A percentile compares a stretch with the other conserved stretches of the same genome.
Evolutionary conservation across 805 yeast species (phyloP).

Genomic region (Myxozyma sirexii): DNA sequence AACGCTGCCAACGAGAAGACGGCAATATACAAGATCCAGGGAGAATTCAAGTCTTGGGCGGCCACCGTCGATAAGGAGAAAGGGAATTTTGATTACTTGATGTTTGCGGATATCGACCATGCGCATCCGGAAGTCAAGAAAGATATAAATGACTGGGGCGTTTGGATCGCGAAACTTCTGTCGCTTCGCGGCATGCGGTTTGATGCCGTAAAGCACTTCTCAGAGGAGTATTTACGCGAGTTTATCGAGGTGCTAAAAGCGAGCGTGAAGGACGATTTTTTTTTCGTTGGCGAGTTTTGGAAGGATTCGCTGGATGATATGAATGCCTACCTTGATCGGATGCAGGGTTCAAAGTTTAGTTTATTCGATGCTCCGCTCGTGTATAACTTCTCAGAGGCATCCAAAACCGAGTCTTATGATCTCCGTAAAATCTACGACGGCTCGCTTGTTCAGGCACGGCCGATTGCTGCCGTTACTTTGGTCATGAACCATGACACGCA

Average conservation of each 20-base stretch:
- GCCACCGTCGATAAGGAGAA: conserved; percentile 28
- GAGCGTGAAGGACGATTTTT: conserved; percentile 20
- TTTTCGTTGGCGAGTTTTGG: conserved; percentile 35
- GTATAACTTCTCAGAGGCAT: conserved; percentile 30
- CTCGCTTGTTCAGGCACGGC: conserved; percentile 25
- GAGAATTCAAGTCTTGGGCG: conserved; percentile 31
- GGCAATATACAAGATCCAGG: conserved; percentile 30
- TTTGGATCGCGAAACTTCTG: conserved; percentile 26
- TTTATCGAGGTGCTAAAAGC: conserved; percentile 18
- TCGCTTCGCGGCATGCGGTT: conserved; percentile 32
- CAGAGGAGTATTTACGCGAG: conserved; percentile 27
- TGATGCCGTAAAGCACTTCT: conserved; percentile 34
- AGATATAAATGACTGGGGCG: conserved; percentile 32
- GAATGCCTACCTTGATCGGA: conserved; percentile 28
- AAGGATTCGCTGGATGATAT: conserved; percentile 28
- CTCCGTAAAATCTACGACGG: conserved; percentile 28
- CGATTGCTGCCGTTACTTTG: conserved; percentile 29
- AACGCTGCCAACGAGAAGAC: conserved; percentile 26
- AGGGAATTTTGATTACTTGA: conserved; percentile 35
- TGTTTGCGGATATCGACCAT: conserved; percentile 35
- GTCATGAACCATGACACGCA: conserved; percentile 35
- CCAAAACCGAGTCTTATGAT: conserved; percentile 22
- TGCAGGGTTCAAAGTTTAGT: conserved; percentile 18
- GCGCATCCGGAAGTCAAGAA: conserved; percentile 30
- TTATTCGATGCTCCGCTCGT: conserved; percentile 33